Evolutionary conservation across 257 asterid genomes (phyloP).

Genomic region (Solanum medicagineum): DNA sequence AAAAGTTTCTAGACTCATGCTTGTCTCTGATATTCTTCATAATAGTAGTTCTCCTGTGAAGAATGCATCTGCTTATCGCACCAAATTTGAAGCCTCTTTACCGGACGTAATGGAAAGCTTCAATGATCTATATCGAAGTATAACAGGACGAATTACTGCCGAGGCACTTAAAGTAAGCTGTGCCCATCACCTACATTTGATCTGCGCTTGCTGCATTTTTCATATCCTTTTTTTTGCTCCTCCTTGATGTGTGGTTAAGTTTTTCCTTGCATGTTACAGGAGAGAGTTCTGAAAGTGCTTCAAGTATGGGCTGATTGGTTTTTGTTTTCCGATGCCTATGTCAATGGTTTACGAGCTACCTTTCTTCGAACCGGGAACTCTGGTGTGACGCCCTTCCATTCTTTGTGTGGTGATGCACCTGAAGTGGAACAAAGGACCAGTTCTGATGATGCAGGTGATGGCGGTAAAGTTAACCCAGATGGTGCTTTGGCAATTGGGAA

Average conservation of each 20-base stretch:
- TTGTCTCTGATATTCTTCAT: constrained; percentile 94
- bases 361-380: constrained; percentile 79
- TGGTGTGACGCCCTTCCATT: constrained; percentile 71
- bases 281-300: constrained; percentile 80
- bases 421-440: constrained; percentile 55
- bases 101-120: constrained; percentile 93
- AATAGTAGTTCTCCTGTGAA: constrained; percentile 94
- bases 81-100: constrained; percentile 77
- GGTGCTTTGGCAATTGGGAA: constrained; percentile 88
- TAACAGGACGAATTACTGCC: constrained; percentile 90
- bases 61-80: constrained; percentile 94
- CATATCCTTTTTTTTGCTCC: neutral
- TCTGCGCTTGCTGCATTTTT: neutral
- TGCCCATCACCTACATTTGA: neutral
- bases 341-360: constrained; percentile 87
- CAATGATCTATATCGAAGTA: constrained; percentile 84
- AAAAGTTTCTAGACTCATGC: constrained; percentile 98
- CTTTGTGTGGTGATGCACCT: constrained; percentile 87
- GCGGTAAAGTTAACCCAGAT: constrained; percentile 51
- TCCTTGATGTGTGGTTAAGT: neutral
- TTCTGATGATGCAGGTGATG: constrained; percentile 32
- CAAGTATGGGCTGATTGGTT: constrained; percentile 99
- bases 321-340: constrained; percentile 83
- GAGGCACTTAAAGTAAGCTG: constrained; percentile 83
- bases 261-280: constrained; percentile 34